Evolutionary conservation across 2,329 filamentous ascomycete species (phyloP), one percentile per base, ranked within the genome.

Genomic region (Phyllosticta citriasiana): DNA sequence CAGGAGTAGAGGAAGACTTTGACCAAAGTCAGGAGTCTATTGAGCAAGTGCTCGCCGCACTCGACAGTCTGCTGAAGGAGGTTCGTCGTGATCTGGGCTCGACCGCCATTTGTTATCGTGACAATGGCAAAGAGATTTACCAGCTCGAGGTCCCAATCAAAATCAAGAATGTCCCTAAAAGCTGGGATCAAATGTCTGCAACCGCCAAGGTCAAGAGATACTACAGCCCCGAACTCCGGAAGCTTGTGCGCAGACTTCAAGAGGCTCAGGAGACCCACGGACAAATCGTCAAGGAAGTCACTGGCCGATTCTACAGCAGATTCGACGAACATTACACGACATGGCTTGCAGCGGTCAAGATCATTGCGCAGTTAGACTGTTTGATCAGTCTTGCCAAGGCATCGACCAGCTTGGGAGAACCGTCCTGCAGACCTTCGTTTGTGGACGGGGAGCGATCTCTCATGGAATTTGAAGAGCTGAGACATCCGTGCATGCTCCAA

Each of bases 71-170:
- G 1, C 78, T 97, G 2, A 84, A 85, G 57, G 81, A 84, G 67
- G 87, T 88, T 66, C 88, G 89, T 64, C 82, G 83, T 35, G 84
- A 91, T 53, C 79, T 97, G 3, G 89, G 88, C 63, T 91, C 87
- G 62, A 88, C 82, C 65, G 82, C 82, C 0, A 76, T 80, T 64
- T 72, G 73, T 59, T 81, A 74, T 65, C 76, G 73, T 9, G 90
- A 97, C 70, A 88, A 95, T 7, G 94, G 94, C 64, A 99, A 99
- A 72, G 94, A 99, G 70, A 90, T 99, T 58, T 97, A 96, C 75
- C 93, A 99, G 74, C 81, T 99, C 10, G 94, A 99, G 72, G 88
- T 90, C 0, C 93, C 94, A 0, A 78, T 83, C 69, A 96, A 94
- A 73, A 77, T 89, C 69, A 96, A 95, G 73, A 85, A 76, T 62